Evolutionary conservation across 2,329 filamentous ascomycete species (phyloP), one percentile per base, ranked within the genome.

Genomic region (Biscogniauxia mediterranea): DNA sequence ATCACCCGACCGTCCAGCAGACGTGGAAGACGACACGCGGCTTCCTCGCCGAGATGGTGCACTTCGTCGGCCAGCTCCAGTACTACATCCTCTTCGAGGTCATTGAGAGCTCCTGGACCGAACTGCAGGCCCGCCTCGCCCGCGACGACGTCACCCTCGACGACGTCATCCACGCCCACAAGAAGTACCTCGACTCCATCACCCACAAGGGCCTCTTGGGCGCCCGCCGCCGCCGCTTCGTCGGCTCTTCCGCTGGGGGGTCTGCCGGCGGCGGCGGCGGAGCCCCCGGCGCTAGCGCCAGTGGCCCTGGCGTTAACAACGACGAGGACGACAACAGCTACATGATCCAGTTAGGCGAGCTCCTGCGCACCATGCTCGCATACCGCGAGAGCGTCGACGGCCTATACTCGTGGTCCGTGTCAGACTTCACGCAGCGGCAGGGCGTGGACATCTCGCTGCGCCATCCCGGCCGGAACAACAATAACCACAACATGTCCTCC

Each of bases 21-120:
- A 90, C 94, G 57, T 99, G 95, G 95, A 97, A 97, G 74, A 87
- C 85, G 15, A 96, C 93, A 4, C 85, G 94, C 60, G 95, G 93
- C 61, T 88, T 89, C 19, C 87, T 98, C 46, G 93, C 94, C 13
- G 96, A 99, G 76, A 99, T 99, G 95, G 92, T 98, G 17, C 96
- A 99, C 75, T 98, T 99, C 72, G 89, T 98, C 71, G 92, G 92
- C 65, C 95, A 99, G 77, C 83, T 99, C 15, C 95, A 99, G 76
- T 97, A 98, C 79, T 99, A 99, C 75, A 97, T 99, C 68, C 83
- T 99, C 9, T 99, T 98, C 72, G 95, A 99, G 76, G 95, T 99
- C 68, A 98, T 99, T 69, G 95, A 99, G 76, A 90, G 91, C 42
- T 95, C 92, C 55, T 99, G 95, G 96, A 91, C 91, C 64, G 90